Percentiles rank a stretch among this genome's conserved stretches.
phyloP scores from a whole-genome alignment of 139 green algal species.

The Coccomyxa sp. region DNA sequence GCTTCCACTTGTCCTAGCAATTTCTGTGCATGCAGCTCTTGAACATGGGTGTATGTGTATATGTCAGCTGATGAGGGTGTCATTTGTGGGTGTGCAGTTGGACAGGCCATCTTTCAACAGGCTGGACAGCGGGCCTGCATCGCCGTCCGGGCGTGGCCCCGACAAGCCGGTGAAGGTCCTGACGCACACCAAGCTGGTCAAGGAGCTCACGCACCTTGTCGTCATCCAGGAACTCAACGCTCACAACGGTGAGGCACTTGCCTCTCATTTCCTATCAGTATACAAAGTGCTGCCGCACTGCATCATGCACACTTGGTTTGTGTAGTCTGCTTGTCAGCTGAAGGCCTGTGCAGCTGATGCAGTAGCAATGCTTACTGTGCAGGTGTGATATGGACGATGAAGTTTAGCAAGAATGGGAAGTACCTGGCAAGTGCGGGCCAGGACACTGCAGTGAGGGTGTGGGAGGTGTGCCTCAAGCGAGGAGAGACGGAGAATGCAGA shows the following conservation, averaged over 20 bases:
- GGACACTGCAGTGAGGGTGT: constrained; percentile 72
- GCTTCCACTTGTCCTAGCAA: too few relatives aligned
- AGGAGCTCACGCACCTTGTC: constrained; percentile 59
- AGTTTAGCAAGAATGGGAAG: constrained; percentile 62
- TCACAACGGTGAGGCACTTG: constrained; percentile 19
- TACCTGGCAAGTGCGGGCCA: constrained; percentile 85
- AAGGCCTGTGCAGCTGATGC: too few relatives aligned
- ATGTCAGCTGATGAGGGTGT: too few relatives aligned
- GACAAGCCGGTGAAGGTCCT: constrained; percentile 49
- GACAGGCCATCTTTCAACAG: background rate
- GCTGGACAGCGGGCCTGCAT: background rate
- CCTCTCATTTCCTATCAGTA: background rate
- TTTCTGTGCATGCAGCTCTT: too few relatives aligned
- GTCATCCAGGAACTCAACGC: constrained; percentile 54
- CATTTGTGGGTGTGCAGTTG: too few relatives aligned
- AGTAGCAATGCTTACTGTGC: background rate
- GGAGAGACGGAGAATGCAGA: background rate
- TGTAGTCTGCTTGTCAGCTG: background rate
- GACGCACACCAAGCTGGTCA: constrained; percentile 53
- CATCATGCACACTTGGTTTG: background rate
- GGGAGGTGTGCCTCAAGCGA: constrained; percentile 46
- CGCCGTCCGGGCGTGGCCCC: constrained; percentile 5
- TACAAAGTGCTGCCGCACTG: background rate
- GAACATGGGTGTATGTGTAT: too few relatives aligned
- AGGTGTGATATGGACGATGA: constrained; percentile 72